Conservation (phyloP, 2,329 filamentous ascomycete species). For the Aspergillus calidoustus region DNA sequence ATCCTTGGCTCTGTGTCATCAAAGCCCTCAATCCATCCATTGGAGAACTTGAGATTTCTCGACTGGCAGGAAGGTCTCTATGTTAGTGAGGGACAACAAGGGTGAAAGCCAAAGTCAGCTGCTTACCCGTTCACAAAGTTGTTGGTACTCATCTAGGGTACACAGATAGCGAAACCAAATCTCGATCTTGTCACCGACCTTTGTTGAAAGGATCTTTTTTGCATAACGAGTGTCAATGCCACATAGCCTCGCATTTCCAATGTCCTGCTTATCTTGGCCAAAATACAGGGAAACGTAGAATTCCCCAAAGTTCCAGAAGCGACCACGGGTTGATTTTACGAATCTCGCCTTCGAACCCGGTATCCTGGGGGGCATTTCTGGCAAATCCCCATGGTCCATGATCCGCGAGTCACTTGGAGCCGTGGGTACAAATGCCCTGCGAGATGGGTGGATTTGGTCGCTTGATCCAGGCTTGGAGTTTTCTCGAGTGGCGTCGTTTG, state of each 20-base stretch:
- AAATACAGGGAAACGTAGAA: conserved; percentile 35
- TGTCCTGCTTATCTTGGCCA: conserved; percentile 31
- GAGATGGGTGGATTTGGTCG: not conserved
- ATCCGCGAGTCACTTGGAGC: not conserved
- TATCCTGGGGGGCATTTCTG: conserved; percentile 18
- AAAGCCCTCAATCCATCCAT: conserved; percentile 42
- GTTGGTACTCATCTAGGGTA: conserved; percentile 32
- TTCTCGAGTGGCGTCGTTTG: not conserved
- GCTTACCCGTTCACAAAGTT: conserved; percentile 34
- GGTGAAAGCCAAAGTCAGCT: not conserved
- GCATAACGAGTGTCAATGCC: conserved; percentile 26
- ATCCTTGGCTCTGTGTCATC: conserved; percentile 35
- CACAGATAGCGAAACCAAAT: conserved; percentile 42
- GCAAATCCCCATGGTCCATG: not conserved
- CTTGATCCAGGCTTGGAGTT: not conserved
- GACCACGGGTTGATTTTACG: not conserved
- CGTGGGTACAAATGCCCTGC: not conserved
- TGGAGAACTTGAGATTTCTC: conserved; percentile 26
- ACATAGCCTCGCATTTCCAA: conserved; percentile 39
- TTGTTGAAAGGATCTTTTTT: conserved; percentile 24
- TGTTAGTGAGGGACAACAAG: not conserved
- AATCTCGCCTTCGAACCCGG: not conserved
- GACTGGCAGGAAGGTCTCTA: conserved; percentile 2
- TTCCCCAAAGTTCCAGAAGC: conserved; percentile 33
- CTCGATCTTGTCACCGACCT: conserved; percentile 23